Base-by-base conservation (phyloP, 805 yeast genomes). In the Suhomyces emberorum region DNA sequence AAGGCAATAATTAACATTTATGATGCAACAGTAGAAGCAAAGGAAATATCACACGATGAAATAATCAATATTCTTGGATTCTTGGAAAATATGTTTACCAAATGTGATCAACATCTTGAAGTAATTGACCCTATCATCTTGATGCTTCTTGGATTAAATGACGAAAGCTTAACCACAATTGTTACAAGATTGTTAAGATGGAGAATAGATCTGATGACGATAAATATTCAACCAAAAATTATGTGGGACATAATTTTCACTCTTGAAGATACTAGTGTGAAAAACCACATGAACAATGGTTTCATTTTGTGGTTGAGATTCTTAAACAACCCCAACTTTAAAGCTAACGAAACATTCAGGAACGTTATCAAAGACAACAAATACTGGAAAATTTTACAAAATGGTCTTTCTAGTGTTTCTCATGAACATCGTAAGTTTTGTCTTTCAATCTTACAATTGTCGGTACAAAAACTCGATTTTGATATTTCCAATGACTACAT, bases 371-470 rank as follows among this genome's bases (percentile, higher is more conserved):
- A 46, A 16, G 23, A 39, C 6, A 59, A 59, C 2, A 43, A 48
- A 1, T 58, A 57, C 39, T 86, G 95, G 93, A 32, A 41, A 3
- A 48, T 52, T 10, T 52, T 86, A 15, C 86, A 83, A 48, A 44
- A 46, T 17, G 83, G 86, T 2, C 57, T 86, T 26, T 67, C 71
- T 11, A 70, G 78, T 37, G 48, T 56, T 2, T 61, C 72, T 1
- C 88, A 83, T 49, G 95, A 86, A 39, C 77, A 72, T 38, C 72
- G 85, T 34, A 88, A 87, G 53, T 77, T 77, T 50, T 69, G 81
- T 9, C 58, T 87, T 18, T 79, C 89, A 0, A 74, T 85, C 11
- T 52, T 87, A 22, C 80, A 81, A 45, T 54, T 75, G 15, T 71
- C 95, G 0, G 63, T 88, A 11, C 74, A 74, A 44, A 53, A 65